Base-by-base conservation (phyloP, 2,329 filamentous ascomycete genomes). In the Xylaria sp. region DNA sequence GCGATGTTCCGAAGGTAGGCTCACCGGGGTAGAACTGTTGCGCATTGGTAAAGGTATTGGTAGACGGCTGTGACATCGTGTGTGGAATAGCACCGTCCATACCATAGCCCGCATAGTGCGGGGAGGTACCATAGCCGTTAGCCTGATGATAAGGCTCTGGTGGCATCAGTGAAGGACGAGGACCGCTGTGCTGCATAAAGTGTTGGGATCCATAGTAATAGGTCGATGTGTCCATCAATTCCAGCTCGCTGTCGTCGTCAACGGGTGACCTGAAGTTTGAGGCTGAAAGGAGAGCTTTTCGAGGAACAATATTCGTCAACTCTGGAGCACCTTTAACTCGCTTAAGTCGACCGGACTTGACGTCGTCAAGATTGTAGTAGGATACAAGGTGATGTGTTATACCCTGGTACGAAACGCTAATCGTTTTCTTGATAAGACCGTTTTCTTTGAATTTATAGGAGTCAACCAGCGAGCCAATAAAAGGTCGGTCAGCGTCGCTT, bases 361-460 rank as follows among this genome's bases (percentile, higher is more conserved):
- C 89, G 70, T 96, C 91, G 4, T 90, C 85, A 9, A 93, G 80
- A 49, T 79, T 90, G 76, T 96, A 96, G 72, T 97, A 97, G 13
- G 89, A 92, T 47, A 96, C 91, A 55, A 97, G 77, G 69, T 96
- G 92, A 69, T 96, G 92, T 1, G 85, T 86, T 2, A 92, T 83
- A 1, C 88, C 88, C 30, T 87, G 81, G 54, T 88, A 85, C 2
- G 83, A 85, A 46, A 96, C 84, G 67, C 88, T 93, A 74, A 96
- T 92, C 0, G 92, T 96, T 79, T 96, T 96, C 80, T 97, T 97
- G 63, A 96, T 84, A 47, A 97, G 76, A 0, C 92, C 92, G 1
- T 85, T 83, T 11, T 85, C 79, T 69, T 94, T 94, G 80, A 96
- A 96, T 37, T 86, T 85, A 68, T 96, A 96, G 0, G 89, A 92